A percentile compares a stretch with the other conserved stretches of the same genome.
Conservation (phyloP, 805 yeast species). For the Wickerhamiella qilinensis region DNA sequence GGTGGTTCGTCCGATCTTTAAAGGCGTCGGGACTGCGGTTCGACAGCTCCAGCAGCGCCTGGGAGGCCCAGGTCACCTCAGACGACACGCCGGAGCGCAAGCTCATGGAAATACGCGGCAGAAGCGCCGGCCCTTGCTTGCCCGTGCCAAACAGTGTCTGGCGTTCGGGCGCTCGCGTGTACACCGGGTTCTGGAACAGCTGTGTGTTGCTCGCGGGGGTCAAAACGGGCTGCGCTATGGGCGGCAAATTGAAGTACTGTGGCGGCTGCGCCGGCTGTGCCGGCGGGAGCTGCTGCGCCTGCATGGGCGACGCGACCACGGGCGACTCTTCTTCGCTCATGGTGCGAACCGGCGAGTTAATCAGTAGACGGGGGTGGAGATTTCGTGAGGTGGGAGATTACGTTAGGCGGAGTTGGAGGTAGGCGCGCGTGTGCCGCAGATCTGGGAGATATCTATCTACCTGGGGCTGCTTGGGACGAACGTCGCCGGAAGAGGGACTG, state of each 20-base stretch:
- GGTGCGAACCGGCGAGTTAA: neutral
- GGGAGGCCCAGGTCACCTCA: slow-evolving; percentile 60
- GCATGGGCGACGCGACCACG: neutral
- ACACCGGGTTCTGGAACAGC: slow-evolving; percentile 16
- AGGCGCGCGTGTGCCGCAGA: neutral
- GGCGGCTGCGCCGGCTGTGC: slow-evolving; percentile 9
- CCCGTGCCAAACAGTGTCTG: slow-evolving; percentile 16
- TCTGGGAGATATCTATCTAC: neutral
- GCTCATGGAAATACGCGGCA: slow-evolving; percentile 55
- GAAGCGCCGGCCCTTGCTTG: slow-evolving; percentile 43
- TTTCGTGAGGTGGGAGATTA: neutral
- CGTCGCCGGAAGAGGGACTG: neutral
- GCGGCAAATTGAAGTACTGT: slow-evolving; percentile 17
- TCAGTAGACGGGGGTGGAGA: neutral
- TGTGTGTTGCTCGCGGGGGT: slow-evolving; percentile 21
- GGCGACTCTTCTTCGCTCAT: neutral
- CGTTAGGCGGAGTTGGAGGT: neutral
- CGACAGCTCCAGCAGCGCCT: slow-evolving; percentile 31
- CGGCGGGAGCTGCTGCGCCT: slow-evolving; percentile 1
- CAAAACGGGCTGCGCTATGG: slow-evolving; percentile 19
- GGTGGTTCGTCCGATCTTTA: slow-evolving; percentile 26
- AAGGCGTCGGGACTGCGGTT: slow-evolving; percentile 35
- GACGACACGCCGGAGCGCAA: slow-evolving; percentile 44
- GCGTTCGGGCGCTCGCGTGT: too few species aligned
- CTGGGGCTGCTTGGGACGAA: neutral